A percentile compares a stretch with the other conserved stretches of the same genome.
These are phyloP conservation scores for Schwanniomyces yamadae DNA, from an alignment of 805 yeast genomes.

Conservation along the genomic window DNA sequence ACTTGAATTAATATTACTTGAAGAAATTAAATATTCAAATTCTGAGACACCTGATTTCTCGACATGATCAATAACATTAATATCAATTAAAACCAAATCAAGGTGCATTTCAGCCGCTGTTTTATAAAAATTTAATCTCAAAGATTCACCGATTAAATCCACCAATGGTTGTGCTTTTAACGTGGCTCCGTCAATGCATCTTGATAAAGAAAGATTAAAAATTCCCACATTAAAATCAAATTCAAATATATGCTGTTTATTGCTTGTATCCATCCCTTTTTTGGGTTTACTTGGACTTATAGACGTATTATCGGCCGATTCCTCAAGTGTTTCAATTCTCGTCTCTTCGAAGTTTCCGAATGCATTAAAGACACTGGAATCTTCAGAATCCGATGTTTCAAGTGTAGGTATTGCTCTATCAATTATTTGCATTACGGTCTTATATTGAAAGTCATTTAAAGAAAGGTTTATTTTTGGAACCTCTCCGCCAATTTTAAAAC, in stretches of 20 bases:
- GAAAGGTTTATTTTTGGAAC: slow-evolving; percentile 71
- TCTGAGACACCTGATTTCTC: slow-evolving; percentile 61
- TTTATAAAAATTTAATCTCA: slow-evolving; percentile 59
- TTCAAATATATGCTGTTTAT: slow-evolving; percentile 67
- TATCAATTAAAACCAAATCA: slow-evolving; percentile 59
- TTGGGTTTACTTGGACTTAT: slow-evolving; percentile 1
- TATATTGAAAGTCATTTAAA: slow-evolving; percentile 86
- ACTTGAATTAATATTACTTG: slow-evolving; percentile 44
- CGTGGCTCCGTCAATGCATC: slow-evolving; percentile 63
- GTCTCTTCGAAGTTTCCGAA: slow-evolving; percentile 18
- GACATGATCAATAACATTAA: slow-evolving; percentile 73
- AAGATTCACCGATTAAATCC: slow-evolving; percentile 67
- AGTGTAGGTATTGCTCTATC: slow-evolving; percentile 63
- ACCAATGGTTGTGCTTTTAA: slow-evolving; percentile 66
- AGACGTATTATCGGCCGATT: slow-evolving; percentile 1
- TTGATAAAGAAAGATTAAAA: slow-evolving; percentile 59
- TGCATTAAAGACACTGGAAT: slow-evolving; percentile 34
- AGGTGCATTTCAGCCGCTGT: slow-evolving; percentile 63
- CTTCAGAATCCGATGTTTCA: slow-evolving; percentile 33
- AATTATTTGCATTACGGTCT: slow-evolving; percentile 76
- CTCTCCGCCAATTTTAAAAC: slow-evolving; percentile 69
- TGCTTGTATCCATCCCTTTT: slow-evolving; percentile 4
- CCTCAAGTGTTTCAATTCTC: slow-evolving; percentile 10
- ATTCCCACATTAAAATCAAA: slow-evolving; percentile 66
- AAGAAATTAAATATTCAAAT: slow-evolving; percentile 67